A percentile compares a stretch with the other conserved stretches of the same genome.
phyloP scores from a whole-genome alignment of 108 stramenopile species.

The Mayamaea pseudoterrestris region DNA sequence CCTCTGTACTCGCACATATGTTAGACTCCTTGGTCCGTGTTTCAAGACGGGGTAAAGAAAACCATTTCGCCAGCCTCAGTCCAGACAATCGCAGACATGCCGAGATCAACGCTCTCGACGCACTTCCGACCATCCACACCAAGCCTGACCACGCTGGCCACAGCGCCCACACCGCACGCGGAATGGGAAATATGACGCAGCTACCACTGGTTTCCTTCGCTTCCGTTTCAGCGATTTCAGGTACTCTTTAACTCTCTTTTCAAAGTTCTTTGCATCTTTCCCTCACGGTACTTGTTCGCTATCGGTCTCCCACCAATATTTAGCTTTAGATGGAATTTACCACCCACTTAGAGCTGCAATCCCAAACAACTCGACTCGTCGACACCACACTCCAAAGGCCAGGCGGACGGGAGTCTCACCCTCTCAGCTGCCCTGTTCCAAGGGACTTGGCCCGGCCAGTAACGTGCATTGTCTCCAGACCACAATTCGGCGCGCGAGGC shows the following conservation, averaged over 20 bases:
- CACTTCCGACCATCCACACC: conserved; percentile 16
- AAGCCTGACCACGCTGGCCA: conserved; percentile 40
- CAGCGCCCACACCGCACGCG: conserved; percentile 52
- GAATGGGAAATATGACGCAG: conserved; percentile 38
- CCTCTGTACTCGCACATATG: conserved; percentile 68
- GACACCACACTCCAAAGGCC: conserved; percentile 47
- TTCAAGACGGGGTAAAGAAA: conserved; percentile 11
- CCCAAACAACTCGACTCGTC: conserved; percentile 93
- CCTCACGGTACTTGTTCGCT: conserved; percentile 93
- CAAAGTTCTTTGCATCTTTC: conserved; percentile 94
- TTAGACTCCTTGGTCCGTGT: conserved; percentile 23
- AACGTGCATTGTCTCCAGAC: conserved; percentile 60
- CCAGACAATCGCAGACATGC: conserved; percentile 21
- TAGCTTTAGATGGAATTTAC: conserved; percentile 95
- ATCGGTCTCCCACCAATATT: conserved; percentile 92
- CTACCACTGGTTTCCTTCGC: conserved; percentile 86
- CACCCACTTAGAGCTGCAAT: conserved; percentile 91
- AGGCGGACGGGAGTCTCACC: conserved; percentile 91
- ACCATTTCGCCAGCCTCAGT: conserved; percentile 58
- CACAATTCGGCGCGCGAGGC: conserved; percentile 70
- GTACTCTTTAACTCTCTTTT: conserved; percentile 98
- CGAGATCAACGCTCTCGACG: conserved; percentile 6
- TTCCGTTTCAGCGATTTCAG: conserved; percentile 96
- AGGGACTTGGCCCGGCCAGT: conserved; percentile 75
- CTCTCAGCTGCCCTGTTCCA: conserved; percentile 85